Evolutionary conservation across 768 basidiomycete species (phyloP).

Genomic region (Termitomyces sp.): DNA sequence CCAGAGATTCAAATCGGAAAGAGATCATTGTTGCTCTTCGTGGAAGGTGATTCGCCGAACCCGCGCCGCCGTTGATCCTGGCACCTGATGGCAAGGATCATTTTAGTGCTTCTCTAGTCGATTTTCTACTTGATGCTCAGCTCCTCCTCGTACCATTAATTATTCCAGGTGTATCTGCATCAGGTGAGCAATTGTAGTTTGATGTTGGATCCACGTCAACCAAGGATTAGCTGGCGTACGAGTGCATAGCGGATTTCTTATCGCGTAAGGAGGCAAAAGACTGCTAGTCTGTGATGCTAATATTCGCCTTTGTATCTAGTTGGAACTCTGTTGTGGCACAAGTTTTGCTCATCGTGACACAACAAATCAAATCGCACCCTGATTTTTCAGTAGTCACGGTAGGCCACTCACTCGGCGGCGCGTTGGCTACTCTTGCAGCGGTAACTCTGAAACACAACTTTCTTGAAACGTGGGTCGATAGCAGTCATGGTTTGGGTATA

Average conservation of each 20-base stretch:
- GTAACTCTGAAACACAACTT: constrained; percentile 38
- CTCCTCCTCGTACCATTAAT: constrained; percentile 37
- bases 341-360: constrained; percentile 2
- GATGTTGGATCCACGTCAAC: not conserved
- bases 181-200: constrained; percentile 22
- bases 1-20: constrained; percentile 35
- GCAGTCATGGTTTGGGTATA: not conserved
- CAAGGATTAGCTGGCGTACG: constrained; percentile 26
- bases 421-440: constrained; percentile 43
- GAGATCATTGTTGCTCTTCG: constrained; percentile 46
- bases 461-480: constrained; percentile 23
- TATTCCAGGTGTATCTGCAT: constrained; percentile 36
- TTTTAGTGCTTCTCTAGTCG: constrained; percentile 32
- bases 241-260: constrained; percentile 47
- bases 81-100: not conserved
- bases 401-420: constrained; percentile 53
- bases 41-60: constrained; percentile 34
- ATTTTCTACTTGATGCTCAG: constrained; percentile 36
- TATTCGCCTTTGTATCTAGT: constrained; percentile 20
- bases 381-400: constrained; percentile 30
- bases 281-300: not conserved
- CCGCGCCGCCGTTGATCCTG: not conserved
- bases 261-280: constrained; percentile 27
- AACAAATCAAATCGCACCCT: not conserved
- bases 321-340: constrained; percentile 35